A percentile compares a stretch with the other conserved stretches of the same genome.
Conservation (phyloP, 2,329 filamentous ascomycete genomes). For the Leptodontidium sp. region DNA sequence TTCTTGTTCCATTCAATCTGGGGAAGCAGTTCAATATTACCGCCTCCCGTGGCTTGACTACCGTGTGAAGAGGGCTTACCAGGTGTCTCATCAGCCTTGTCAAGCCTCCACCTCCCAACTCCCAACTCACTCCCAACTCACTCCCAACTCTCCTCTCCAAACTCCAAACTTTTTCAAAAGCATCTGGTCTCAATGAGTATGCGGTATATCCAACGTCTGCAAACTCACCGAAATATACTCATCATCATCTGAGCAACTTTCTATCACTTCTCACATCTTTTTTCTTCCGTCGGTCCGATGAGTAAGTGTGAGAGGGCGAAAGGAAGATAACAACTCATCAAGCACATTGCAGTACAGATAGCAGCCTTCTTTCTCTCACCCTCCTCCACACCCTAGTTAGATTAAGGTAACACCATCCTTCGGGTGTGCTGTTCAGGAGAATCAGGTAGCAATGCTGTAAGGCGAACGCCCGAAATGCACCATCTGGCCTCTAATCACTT, state of each 20-base stretch:
- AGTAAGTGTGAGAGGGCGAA: background rate
- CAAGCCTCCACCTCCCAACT: background rate
- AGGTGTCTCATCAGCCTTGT: background rate
- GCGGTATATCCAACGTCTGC: background rate
- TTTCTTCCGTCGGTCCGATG: background rate
- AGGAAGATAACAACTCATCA: background rate
- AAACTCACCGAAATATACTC: background rate
- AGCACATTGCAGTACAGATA: background rate
- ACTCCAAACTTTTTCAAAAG: background rate
- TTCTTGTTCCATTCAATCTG: background rate
- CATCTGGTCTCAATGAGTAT: background rate
- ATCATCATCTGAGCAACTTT: background rate
- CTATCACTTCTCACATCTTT: background rate
- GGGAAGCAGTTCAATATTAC: background rate
- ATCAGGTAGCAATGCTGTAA: constrained; percentile 6
- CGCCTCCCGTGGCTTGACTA: background rate
- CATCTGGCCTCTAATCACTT: background rate
- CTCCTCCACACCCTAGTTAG: background rate
- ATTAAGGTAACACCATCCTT: background rate
- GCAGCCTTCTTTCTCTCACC: background rate
- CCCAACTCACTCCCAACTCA: background rate
- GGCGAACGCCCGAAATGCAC: background rate
- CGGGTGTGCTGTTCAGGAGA: background rate
- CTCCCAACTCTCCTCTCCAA: background rate
- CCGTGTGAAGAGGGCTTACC: background rate